Evolutionary conservation across 1,284 basidiomycete species (phyloP), one percentile per base, ranked within the genome.

Genomic region (Sanghuangporus sanghuang): DNA sequence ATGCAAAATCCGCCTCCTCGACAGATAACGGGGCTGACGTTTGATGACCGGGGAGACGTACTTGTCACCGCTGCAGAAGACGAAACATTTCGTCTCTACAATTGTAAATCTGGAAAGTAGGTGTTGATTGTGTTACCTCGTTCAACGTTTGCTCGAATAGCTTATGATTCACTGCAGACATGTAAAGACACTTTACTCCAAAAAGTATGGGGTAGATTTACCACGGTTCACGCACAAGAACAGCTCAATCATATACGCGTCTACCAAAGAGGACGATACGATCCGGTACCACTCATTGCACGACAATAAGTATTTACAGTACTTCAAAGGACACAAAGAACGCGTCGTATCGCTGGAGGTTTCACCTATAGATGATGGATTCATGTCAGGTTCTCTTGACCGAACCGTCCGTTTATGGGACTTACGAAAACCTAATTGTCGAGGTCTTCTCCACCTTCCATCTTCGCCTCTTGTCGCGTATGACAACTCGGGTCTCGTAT

Each of bases 351-450:
- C 95, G 0, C 77, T 99, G 12, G 91, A 96, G 71, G 89, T 98
- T 70, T 95, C 92, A 3, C 97, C 97, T 0, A 82, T 90, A 1
- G 92, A 98, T 71, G 96, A 99, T 71, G 92, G 92, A 0, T 98
- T 99, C 76, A 87, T 99, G 80, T 97, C 96, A 6, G 93, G 88
- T 1, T 94, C 96, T 0, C 81, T 93, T 69, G 96, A 99, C 78
- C 94, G 92, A 69, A 96, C 95, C 0, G 95, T 99, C n/a, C 84
- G 95, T 44, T 77, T 99, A 21, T 99, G 97, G 97, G 97, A 99
- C 75, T 80, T 98, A 50, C 87, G 96, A 40, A 80, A 87, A 16
- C 85, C 87, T 0, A 81, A 81, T 35, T 93, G 93, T 72, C 85
- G 91, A 61, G 89, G 89, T 9, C 78, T 91, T 44, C 78, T 93